Base-by-base conservation (phyloP, 345 rosid genomes). In the Toxicodendron radicans region DNA sequence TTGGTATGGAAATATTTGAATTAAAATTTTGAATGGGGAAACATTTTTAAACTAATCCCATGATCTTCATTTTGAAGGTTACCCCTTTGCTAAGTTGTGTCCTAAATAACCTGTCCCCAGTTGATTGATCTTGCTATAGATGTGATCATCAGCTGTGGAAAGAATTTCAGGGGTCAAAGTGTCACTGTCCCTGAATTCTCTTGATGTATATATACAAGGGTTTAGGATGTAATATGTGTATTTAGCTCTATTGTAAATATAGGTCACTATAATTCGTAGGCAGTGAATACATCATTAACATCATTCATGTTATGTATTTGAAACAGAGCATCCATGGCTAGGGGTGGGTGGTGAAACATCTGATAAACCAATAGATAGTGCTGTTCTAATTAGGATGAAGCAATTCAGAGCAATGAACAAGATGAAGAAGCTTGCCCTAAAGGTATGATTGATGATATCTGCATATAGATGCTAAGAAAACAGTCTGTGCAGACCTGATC, bases 371-470 rank as follows among this genome's bases (percentile, higher is more conserved):
- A 86, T 95, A 5, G 88, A 88, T 73, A 90, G 89, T 46, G 99
- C 94, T 27, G 99, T 92, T 64, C 90, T 87, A 46, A 73, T 65
- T 33, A 90, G 99, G 86, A 83, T 95, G 91, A 95, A 86, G 85
- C 97, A 92, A 76, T 91, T 95, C 72, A 87, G 95, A 35, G 95
- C 89, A 12, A 89, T 90, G 95, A 95, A 95, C 83, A 95, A 95
- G 84, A 81, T 95, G 64, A 91, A 92, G 87, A 91, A 88, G 82
- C 95, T 95, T 63, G 97, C 97, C 61, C 75, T 91, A 71, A 92
- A 90, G 97, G 98, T 94, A 85, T 21, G 68, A 63, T 18, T 27
- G 16, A 57, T 58, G 35, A 33, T 27, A 27, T 27, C 30, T 27
- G 30, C 1, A 27, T 27, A 27, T 27, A 27, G 1, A 27, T 1